A percentile compares a stretch with the other conserved stretches of the same genome.
Evolutionary conservation across 345 rosid genomes (phyloP).

Genomic region (Syzygium aqueum): DNA sequence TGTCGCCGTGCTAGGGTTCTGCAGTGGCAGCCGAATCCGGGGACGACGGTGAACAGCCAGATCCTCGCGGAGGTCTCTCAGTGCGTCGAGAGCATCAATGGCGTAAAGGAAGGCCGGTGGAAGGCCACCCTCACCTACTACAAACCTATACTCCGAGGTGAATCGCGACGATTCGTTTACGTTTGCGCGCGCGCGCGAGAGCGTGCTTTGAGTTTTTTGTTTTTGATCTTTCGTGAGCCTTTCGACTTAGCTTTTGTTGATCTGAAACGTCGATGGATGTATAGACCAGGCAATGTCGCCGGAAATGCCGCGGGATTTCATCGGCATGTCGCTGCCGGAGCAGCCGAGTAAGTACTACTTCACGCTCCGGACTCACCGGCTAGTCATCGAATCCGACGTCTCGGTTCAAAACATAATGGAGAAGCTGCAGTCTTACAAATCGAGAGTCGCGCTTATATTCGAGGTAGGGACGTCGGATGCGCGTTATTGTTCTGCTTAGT

Average conservation of each 20-base stretch:
- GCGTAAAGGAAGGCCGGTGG: slow-evolving; percentile 87
- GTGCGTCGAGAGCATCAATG: slow-evolving; percentile 78
- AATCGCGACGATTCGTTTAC: neutral
- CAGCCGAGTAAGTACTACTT: slow-evolving; percentile 78
- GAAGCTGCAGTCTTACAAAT: slow-evolving; percentile 85
- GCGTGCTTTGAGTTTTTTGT: neutral
- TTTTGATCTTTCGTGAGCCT: neutral
- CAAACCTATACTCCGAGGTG: slow-evolving; percentile 55
- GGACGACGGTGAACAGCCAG: slow-evolving; percentile 72
- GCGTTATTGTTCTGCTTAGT: neutral
- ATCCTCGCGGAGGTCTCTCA: slow-evolving; percentile 79
- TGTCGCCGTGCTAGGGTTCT: slow-evolving; percentile 55
- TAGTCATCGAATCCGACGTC: slow-evolving; percentile 72
- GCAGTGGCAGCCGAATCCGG: slow-evolving; percentile 89
- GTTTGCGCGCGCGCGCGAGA: neutral
- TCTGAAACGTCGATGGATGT: neutral
- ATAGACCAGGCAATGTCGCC: slow-evolving; percentile 34
- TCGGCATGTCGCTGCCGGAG: slow-evolving; percentile 70
- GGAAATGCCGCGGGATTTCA: slow-evolving; percentile 74
- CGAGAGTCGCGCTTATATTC: slow-evolving; percentile 59
- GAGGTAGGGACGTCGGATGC: slow-evolving; percentile 31
- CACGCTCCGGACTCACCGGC: slow-evolving; percentile 54
- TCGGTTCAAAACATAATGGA: slow-evolving; percentile 86
- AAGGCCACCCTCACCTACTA: slow-evolving; percentile 72
- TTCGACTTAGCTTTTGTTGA: neutral